Percentiles rank a stretch among this genome's conserved stretches.
Conservation (phyloP, 768 basidiomycete species). For the Mycena belliarum region DNA sequence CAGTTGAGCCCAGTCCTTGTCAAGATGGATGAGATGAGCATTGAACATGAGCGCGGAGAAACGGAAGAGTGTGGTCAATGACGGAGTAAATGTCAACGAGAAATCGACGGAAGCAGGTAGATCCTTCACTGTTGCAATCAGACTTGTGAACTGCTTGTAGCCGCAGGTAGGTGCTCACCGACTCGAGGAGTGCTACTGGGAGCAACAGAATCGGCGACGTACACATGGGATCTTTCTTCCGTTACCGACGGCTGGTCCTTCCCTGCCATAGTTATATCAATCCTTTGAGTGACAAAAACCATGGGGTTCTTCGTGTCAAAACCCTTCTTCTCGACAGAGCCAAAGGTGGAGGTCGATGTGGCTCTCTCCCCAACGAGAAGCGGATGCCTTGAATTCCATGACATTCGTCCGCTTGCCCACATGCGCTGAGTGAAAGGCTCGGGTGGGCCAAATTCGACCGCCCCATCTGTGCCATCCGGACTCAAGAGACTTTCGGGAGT, state of each 20-base stretch:
- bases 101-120: constrained; percentile 54
- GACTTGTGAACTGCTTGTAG: too few relatives aligned
- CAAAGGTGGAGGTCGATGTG: constrained; percentile 48
- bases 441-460: constrained; percentile 61
- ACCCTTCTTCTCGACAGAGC: constrained; percentile 60
- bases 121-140: constrained; percentile 50
- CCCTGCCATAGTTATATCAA: constrained; percentile 50
- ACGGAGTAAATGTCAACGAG: constrained; percentile 67
- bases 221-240: constrained; percentile 74
- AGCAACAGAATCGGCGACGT: constrained; percentile 39
- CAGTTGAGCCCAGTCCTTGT: constrained; percentile 66
- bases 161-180: constrained; percentile 38
- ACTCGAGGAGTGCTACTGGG: constrained; percentile 37
- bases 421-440: constrained; percentile 74
- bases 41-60: constrained; percentile 89
- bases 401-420: constrained; percentile 77
- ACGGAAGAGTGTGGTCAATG: constrained; percentile 73
- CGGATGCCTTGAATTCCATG: constrained; percentile 52
- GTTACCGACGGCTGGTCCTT: constrained; percentile 46
- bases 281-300: constrained; percentile 73
- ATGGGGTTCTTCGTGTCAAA: constrained; percentile 65
- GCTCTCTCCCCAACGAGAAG: constrained; percentile 58
- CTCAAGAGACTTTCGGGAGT: constrained; percentile 57
- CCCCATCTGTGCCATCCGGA: constrained; percentile 71
- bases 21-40: constrained; percentile 82